Base-by-base conservation (phyloP, 2,329 filamentous ascomycete species). In the Pleoardoris graminearum region DNA sequence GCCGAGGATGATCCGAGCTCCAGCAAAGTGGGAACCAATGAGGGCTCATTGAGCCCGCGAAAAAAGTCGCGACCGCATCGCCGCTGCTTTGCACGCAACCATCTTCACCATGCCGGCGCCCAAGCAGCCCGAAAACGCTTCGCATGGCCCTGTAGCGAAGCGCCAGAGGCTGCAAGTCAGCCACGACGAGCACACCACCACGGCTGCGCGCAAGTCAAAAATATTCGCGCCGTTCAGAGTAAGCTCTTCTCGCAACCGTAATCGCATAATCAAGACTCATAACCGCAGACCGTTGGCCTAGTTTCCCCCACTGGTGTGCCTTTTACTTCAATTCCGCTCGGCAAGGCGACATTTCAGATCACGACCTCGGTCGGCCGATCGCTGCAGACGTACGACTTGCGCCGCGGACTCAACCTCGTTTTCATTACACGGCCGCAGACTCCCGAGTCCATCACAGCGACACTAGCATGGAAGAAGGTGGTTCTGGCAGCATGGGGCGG, bases 271-370 rank as follows among this genome's bases (percentile, higher is more conserved):
- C n/a, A 46, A 48, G 14, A 7, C 11, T 46, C 7, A 21, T 14
- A n/a, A 41, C 48, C 66, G 41, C 12, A 96, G 90, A 97, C 93
- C 41, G 84, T 99, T 60, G 94, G 94, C 14, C 81, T 99, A 27
- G 91, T 99, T 1, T 97, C 94, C 4, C 91, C 94, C 0, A 97
- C 93, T 2, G 77, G 81, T 43, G 91, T 97, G 0, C 93, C 94
- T 0, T 97, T 99, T 69, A 92, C 93, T 2, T 88, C 89, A 5
- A 83, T 95, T 27, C 89, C 93, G 0, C 80, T 96, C 14, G 94
- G 94, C 52, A 96, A 96, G 76, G 93, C 90, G 0, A 96, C 91
- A 3, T 99, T 96, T 70, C 94, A 99, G 73, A 91, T 99, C 74
- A 97, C 94, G 29, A 99, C 94, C 25, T 97, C 91, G 0, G 89